Evolutionary conservation across 23 red algal species (phyloP).

Genomic region (Cyanidiococcus yangmingshanensis): DNA sequence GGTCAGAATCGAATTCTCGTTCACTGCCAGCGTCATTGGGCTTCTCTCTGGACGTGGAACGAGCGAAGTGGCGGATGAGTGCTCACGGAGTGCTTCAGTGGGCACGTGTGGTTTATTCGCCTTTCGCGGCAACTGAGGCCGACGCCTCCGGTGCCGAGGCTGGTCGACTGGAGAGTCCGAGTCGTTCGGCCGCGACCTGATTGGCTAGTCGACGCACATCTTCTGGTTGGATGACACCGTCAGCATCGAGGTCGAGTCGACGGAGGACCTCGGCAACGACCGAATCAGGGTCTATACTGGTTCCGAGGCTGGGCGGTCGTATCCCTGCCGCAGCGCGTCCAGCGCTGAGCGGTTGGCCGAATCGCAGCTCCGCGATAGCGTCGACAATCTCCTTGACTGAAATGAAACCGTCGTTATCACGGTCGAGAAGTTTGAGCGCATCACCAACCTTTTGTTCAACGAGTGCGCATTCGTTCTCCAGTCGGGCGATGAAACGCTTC

Average conservation of each 20-base stretch:
- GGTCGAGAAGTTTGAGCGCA: slow-evolving; percentile 82
- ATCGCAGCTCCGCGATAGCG: slow-evolving; percentile 19
- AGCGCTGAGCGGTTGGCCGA: not conserved
- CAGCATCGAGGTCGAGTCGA: slow-evolving; percentile 66
- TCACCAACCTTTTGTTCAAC: slow-evolving; percentile 83
- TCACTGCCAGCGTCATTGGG: not conserved
- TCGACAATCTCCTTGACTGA: slow-evolving; percentile 57
- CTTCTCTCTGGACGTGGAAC: not conserved
- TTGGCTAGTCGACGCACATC: slow-evolving; percentile 52
- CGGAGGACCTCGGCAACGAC: slow-evolving; percentile 50
- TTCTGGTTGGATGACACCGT: slow-evolving; percentile 60
- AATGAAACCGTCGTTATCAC: slow-evolving; percentile 92
- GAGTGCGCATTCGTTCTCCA: slow-evolving; percentile 71
- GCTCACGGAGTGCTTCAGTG: not conserved
- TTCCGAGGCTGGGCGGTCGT: slow-evolving; percentile 22
- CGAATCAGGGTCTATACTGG: slow-evolving; percentile 45
- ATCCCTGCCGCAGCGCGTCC: not conserved
- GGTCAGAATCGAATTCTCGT: not conserved
- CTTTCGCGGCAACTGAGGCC: not conserved
- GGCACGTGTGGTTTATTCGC: not conserved
- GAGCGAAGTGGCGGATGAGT: not conserved
- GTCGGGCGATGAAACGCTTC: slow-evolving; percentile 38
- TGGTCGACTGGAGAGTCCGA: not conserved
- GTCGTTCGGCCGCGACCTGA: slow-evolving; percentile 17
- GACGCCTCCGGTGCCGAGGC: no score